These are phyloP conservation scores for Zasmidium angulare DNA, from an alignment of 2,329 filamentous ascomycete species.

Conservation along the genomic window DNA sequence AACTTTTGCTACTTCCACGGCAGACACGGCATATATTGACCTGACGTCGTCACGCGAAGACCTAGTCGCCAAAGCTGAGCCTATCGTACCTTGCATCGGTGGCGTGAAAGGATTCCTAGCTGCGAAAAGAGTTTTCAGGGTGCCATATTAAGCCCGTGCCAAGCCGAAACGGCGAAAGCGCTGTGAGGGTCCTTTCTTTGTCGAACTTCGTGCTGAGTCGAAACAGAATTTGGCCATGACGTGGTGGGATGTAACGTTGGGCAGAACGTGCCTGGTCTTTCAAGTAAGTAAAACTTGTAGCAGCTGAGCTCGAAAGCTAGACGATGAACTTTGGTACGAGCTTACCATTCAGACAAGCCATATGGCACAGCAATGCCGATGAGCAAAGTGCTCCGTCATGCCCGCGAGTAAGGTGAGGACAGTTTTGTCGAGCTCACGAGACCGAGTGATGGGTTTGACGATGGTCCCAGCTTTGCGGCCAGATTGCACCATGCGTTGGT, in stretches of 20 bases:
- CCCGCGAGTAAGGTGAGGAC: no score
- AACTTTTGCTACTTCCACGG: not conserved
- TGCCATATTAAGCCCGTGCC: not conserved
- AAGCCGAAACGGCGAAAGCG: not conserved
- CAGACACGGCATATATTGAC: not conserved
- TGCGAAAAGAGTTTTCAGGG: not conserved
- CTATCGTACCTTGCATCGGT: not conserved
- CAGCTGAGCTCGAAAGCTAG: no score
- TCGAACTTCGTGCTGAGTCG: not conserved
- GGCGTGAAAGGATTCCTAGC: constrained; percentile 3
- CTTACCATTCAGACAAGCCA: no score
- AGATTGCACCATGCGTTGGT: no score
- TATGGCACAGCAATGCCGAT: no score
- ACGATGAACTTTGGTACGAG: not conserved
- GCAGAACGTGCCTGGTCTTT: no score
- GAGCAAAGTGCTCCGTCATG: no score
- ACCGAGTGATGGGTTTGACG: no score
- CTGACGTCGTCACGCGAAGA: not conserved
- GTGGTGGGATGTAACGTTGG: not conserved
- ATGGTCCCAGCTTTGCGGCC: no score
- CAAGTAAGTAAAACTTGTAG: no score
- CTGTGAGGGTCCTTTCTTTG: not conserved
- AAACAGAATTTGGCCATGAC: not conserved
- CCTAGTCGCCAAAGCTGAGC: not conserved
- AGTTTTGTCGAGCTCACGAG: no score